Evolutionary conservation across 352 stramenopile genomes (phyloP), one percentile per base, ranked within the genome.

Genomic region (Globisporangium nodosum): DNA sequence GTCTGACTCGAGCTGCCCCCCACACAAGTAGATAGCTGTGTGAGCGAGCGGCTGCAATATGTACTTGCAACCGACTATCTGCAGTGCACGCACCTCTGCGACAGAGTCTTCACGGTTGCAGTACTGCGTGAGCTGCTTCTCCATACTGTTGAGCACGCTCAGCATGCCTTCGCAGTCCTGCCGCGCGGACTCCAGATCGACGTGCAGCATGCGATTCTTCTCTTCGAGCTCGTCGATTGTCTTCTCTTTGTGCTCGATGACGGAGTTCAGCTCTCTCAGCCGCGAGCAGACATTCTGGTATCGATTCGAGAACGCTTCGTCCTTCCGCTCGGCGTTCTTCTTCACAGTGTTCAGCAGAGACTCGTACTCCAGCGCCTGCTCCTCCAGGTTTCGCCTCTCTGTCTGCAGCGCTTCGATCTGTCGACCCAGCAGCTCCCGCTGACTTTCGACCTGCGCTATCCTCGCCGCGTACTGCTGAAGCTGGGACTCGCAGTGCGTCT

Each of bases 101-200:
- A 94, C 81, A 15, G 80, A 78, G 21, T 92, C 81, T 61, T 94
- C 84, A 16, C 84, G 66, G 8, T 77, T 60, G 33, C 73, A 87
- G 50, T 92, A 94, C 52, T 91, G 79, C 24, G 71, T 87, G 21
- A 94, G 57, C 55, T 92, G 84, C 39, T 90, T 92, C 55, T 94
- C 84, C 84, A 94, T 94, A 20, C 69, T 80, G 21, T 73, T 88
- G 49, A 94, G 75, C 33, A 94, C 84, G n/a, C 76, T 74, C 3
- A 94, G 52, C 80, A 94, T 94, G 6, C 81, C 84, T 65, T 94
- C 84, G 24, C 81, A 92, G 46, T 94, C 84, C 33, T 88, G 76
- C 1, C 78, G 71, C 8, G 85, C 78, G n/a, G 68, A 63, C 3
- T 92, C 84, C 1, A 90, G 56, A n/a, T 94, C 84, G 18, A 63